A percentile compares a stretch with the other conserved stretches of the same genome.
Evolutionary conservation across 176 grass and related monocot species (phyloP).

Genomic region (Avena insularis): DNA sequence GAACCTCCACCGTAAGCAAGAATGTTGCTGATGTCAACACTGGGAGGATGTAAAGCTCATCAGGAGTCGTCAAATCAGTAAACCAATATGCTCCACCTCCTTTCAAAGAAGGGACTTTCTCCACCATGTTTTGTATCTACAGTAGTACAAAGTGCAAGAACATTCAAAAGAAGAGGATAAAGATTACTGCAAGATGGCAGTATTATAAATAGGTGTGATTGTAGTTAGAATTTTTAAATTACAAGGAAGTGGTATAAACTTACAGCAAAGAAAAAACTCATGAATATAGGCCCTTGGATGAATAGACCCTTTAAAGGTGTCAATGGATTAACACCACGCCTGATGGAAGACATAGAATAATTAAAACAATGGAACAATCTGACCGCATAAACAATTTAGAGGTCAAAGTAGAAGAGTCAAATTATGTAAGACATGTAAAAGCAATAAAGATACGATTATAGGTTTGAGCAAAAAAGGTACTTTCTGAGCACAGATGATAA

Average conservation of each 20-base stretch:
- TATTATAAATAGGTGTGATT: neutral
- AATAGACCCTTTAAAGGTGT: constrained; percentile 78
- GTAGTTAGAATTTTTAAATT: constrained; percentile 11
- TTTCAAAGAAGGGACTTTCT: constrained; percentile 96
- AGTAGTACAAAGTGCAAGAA: constrained; percentile 26
- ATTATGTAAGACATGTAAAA: neutral
- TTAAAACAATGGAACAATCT: constrained; percentile 17
- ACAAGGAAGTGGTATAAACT: constrained; percentile 44
- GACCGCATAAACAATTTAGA: neutral
- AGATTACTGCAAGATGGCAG: constrained; percentile 2
- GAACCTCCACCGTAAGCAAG: constrained; percentile 83
- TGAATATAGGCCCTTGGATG: constrained; percentile 82
- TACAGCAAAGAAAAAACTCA: constrained; percentile 96
- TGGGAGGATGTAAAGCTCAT: constrained; percentile 67
- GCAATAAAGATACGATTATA: neutral
- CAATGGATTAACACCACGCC: constrained; percentile 75
- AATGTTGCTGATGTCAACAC: constrained; percentile 79
- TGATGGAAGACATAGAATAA: constrained; percentile 39
- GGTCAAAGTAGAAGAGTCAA: neutral
- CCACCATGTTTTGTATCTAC: constrained; percentile 96
- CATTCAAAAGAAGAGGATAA: constrained; percentile 26
- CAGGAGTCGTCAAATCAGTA: constrained; percentile 95
- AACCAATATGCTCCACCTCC: constrained; percentile 93
- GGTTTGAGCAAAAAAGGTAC: neutral
- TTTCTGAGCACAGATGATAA: neutral